phyloP scores from a whole-genome alignment of 148 eudicot species.

The Arbutus unedo region DNA sequence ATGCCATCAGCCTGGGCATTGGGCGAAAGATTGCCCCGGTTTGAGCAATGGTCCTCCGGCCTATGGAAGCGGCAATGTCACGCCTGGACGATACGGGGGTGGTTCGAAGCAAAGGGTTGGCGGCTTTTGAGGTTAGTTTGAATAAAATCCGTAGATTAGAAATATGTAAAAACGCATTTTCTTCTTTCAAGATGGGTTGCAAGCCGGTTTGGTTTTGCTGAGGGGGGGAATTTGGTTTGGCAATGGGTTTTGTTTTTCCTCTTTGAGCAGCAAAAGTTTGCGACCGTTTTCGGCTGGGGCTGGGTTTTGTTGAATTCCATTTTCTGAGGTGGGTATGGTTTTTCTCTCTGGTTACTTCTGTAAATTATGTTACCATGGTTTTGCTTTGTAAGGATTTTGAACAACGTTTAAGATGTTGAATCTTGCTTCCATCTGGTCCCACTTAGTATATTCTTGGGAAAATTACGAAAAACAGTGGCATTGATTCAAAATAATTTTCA shows the following conservation, averaged over 20 bases:
- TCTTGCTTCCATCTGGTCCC: neutral
- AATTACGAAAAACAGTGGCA: too few relatives aligned
- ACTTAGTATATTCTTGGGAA: too few relatives aligned
- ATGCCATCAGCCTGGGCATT: conserved; percentile 74
- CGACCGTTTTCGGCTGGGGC: conserved; percentile 1
- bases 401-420: neutral
- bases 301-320: neutral
- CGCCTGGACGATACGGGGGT: conserved; percentile 53
- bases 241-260: neutral
- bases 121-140: conserved; percentile 32
- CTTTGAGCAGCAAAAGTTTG: neutral
- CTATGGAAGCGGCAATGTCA: conserved; percentile 43
- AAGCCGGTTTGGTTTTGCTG: neutral
- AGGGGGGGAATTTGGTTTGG: neutral
- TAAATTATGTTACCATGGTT: neutral
- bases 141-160: neutral
- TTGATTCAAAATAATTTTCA: too few relatives aligned
- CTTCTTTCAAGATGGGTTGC: neutral
- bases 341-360: neutral
- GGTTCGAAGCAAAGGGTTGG: conserved; percentile 47
- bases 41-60: conserved; percentile 51
- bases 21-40: conserved; percentile 74
- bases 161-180: neutral
- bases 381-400: neutral
- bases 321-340: neutral